A percentile compares a stretch with the other conserved stretches of the same genome.
Evolutionary conservation across 2,329 filamentous ascomycete species (phyloP).

Genomic region (Aspergillus nomiae): DNA sequence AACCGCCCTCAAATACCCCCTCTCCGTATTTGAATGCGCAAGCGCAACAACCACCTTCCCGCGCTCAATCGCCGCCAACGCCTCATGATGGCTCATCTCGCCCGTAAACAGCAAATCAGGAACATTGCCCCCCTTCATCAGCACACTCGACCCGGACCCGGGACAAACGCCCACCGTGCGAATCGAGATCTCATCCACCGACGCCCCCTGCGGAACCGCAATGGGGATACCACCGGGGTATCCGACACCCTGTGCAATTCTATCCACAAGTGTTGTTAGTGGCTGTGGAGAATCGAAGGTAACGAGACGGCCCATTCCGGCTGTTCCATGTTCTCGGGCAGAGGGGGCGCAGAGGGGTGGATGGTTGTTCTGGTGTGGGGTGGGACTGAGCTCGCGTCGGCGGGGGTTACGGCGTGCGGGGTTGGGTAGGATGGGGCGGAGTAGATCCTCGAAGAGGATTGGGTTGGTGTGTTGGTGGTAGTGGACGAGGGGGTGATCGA

Average conservation of each 20-base stretch:
- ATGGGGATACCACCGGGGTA: conserved; percentile 67
- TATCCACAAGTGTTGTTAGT: conserved; percentile 61
- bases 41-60: conserved; percentile 80
- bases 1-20: conserved; percentile 73
- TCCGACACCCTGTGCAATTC: conserved; percentile 64
- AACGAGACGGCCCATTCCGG: conserved; percentile 64
- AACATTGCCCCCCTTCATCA: conserved; percentile 59
- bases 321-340: conserved; percentile 48
- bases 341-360: conserved; percentile 46
- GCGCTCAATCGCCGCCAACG: conserved; percentile 79
- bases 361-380: conserved; percentile 58
- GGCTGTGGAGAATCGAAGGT: conserved; percentile 56
- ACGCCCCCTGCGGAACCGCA: conserved; percentile 62
- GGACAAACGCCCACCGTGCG: conserved; percentile 81
- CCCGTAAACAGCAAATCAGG: conserved; percentile 88
- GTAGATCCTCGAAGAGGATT: conserved; percentile 35
- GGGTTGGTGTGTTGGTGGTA: conserved; percentile 10
- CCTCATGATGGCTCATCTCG: conserved; percentile 91
- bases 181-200: conserved; percentile 59
- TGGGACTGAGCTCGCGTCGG: conserved; percentile 30
- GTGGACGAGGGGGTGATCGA: conserved; percentile 19
- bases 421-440: conserved; percentile 44
- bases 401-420: conserved; percentile 26
- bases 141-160: conserved; percentile 73
- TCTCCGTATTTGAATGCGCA: conserved; percentile 92